These are phyloP conservation scores for Phaffomyces thermotolerans DNA, from an alignment of 805 yeast species.

Conservation along the genomic window DNA sequence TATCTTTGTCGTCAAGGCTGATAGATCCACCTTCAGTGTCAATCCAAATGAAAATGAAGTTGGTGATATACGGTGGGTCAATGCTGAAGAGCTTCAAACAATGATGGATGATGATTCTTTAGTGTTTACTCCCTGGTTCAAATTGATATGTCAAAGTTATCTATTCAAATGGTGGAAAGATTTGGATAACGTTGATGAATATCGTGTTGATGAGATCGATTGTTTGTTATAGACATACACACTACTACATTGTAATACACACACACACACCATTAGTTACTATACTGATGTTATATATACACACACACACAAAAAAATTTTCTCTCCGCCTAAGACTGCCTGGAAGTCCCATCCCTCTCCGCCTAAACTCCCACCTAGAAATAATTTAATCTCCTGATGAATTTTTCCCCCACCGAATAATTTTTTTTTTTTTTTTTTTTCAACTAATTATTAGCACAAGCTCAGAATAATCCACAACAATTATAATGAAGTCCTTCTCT, in stretches of 20 bases:
- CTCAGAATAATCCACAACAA: too few species aligned
- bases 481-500: background rate
- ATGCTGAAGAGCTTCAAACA: slow-evolving; percentile 51
- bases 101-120: slow-evolving; percentile 69
- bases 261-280: background rate
- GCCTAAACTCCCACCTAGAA: background rate
- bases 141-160: slow-evolving; percentile 85
- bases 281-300: background rate
- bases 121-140: slow-evolving; percentile 96
- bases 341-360: background rate
- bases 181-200: slow-evolving; percentile 49
- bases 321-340: background rate
- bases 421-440: too few species aligned
- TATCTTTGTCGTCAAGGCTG: slow-evolving; percentile 55
- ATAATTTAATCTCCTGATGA: background rate
- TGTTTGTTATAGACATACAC: slow-evolving; percentile 15
- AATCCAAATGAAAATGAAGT: slow-evolving; percentile 77
- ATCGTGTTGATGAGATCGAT: slow-evolving; percentile 32
- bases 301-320: too few species aligned
- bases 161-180: slow-evolving; percentile 92
- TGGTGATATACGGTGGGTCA: slow-evolving; percentile 70
- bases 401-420: too few species aligned
- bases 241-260: too few species aligned
- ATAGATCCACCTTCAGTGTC: slow-evolving; percentile 42
- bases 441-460: too few species aligned